phyloP scores from a whole-genome alignment of 129 eudicot species.

The Pulicaria dysenterica region DNA sequence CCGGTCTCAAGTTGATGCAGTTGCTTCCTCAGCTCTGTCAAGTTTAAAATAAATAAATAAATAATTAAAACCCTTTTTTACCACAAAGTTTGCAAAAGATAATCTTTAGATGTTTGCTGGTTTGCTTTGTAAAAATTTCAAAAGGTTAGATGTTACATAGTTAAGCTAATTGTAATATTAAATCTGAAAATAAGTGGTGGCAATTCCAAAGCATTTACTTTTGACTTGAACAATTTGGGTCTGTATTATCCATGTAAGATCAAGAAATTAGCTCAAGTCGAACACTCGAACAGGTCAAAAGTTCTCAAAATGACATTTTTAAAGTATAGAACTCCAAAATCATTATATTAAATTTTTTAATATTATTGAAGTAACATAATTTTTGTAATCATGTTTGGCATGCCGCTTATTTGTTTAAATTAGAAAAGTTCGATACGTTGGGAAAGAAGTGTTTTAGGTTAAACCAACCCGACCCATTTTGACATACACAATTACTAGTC shows the following conservation, averaged over 20 bases:
- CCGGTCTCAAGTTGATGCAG: conserved; percentile 71
- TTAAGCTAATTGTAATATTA: no score
- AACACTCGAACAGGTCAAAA: neutral
- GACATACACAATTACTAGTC: neutral
- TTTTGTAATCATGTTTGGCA: no score
- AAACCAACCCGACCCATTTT: neutral
- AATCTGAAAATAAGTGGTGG: no score
- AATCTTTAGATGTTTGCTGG: neutral
- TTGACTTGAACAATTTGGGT: no score
- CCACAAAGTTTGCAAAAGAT: conserved; percentile 9
- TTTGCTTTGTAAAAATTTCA: no score
- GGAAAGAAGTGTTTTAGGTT: neutral
- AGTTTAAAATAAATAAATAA: conserved; percentile 9
- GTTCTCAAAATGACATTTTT: neutral
- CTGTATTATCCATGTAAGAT: no score
- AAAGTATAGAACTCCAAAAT: no score
- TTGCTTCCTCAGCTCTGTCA: conserved; percentile 78
- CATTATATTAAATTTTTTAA: neutral
- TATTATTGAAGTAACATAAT: no score
- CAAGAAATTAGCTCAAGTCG: no score
- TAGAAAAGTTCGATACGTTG: neutral
- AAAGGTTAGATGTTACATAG: no score
- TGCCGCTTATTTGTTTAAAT: no score
- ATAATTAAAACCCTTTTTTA: neutral
- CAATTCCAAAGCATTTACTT: no score